phyloP scores from a whole-genome alignment of 2,329 filamentous ascomycete species.

The Aureobasidium uvarum region DNA sequence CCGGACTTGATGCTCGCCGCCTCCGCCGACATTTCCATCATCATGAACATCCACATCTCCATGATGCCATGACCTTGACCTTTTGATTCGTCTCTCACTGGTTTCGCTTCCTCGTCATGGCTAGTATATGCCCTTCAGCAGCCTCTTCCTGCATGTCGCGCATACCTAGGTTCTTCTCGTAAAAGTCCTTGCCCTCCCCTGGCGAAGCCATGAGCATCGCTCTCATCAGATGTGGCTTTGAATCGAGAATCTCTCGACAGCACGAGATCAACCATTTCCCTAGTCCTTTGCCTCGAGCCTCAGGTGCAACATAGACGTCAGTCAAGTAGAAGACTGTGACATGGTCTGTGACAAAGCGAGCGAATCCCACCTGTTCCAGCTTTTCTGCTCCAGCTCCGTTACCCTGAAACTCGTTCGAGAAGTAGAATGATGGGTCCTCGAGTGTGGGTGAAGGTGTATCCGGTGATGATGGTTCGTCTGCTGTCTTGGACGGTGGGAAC shows the following conservation, averaged over 20 bases:
- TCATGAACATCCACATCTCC: background rate
- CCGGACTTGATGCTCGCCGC: background rate
- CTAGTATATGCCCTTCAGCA: background rate
- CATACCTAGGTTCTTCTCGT: constrained; percentile 31
- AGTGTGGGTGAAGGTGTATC: constrained; percentile 32
- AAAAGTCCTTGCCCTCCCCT: constrained; percentile 30
- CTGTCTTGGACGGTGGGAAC: constrained; percentile 22
- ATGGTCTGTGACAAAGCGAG: constrained; percentile 34
- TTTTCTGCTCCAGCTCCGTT: constrained; percentile 7
- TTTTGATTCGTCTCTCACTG: background rate
- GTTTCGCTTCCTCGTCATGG: constrained; percentile 7
- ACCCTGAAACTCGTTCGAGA: constrained; percentile 4
- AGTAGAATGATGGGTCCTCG: constrained; percentile 23
- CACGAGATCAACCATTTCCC: constrained; percentile 34
- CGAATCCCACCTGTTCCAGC: constrained; percentile 34
- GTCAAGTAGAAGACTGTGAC: constrained; percentile 34
- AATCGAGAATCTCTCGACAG: constrained; percentile 30
- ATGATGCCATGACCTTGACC: background rate
- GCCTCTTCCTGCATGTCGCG: constrained; percentile 29
- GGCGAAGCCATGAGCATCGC: constrained; percentile 31
- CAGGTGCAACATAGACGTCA: constrained; percentile 33
- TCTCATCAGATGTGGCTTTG: constrained; percentile 31
- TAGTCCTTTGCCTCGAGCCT: constrained; percentile 30
- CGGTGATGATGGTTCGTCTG: constrained; percentile 31
- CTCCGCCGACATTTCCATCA: background rate